Base-by-base conservation (phyloP, 2,329 filamentous ascomycete genomes). In the Fusarium acutatum region DNA sequence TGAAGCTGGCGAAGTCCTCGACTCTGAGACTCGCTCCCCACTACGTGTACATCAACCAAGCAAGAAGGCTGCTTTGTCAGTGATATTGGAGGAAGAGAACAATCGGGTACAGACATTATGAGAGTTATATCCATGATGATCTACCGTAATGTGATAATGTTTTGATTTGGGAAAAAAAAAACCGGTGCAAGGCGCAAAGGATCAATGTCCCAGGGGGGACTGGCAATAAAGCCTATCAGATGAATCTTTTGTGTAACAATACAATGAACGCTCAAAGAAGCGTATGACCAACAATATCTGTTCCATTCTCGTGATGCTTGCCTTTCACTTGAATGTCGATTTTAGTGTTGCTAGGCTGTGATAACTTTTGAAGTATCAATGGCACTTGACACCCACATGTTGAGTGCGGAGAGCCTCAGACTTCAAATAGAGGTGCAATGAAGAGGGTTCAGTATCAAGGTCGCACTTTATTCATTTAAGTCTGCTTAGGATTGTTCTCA, bases 1-100 rank as follows among this genome's bases (percentile, higher is more conserved):
- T 41, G 76, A 69, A 70, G 69, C 74, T 32, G 53, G 63, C 54
- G 65, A 66, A 64, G 58, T 56, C 74, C 67, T 77, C 70, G 71
- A 76, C 58, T 67, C 69, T 49, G 72, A 76, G 72, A 79, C 72
- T 74, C 70, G 73, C 69, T 72, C 64, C 72, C 72, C 26, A 41
- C 35, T 32, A 41, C 49, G 30, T 32, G 59, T 71, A 60, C 62
- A 73, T 75, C 64, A 75, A 77, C 47, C 75, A 73, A 72, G 64
- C 67, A 69, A 72, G 52, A 75, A 67, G 60, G 72, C 73, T 72
- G 61, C 77, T 61, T 73, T 76, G 50, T 72, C 77, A 56, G 66
- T 60, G 22, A 30, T 79, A 57, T 66, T 69, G 54, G 73, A 71
- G 37, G 64, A 53, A 34, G 78, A 77, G 66, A 71, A 67, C 58